These are phyloP conservation scores for Pouteria campechiana DNA, from an alignment of 179 eudicot genomes.

Conservation along the genomic window DNA sequence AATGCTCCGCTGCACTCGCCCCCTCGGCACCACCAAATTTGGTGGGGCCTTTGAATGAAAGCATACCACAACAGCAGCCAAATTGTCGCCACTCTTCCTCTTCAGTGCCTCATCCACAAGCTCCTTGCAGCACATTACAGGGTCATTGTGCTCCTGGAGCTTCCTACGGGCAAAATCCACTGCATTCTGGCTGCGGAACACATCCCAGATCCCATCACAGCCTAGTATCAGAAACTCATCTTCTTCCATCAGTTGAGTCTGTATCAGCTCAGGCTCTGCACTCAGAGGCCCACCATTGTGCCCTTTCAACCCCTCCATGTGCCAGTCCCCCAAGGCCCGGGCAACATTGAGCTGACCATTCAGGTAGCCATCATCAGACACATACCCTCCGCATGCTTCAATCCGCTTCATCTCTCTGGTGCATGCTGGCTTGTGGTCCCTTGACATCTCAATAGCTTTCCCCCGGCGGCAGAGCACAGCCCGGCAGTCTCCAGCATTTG, in stretches of 20 bases:
- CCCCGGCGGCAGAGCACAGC: slow-evolving; percentile 82
- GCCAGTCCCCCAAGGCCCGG: slow-evolving; percentile 96
- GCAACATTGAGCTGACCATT: slow-evolving; percentile 86
- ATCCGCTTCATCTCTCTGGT: slow-evolving; percentile 54
- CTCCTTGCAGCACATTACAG: slow-evolving; percentile 60
- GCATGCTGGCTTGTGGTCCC: slow-evolving; percentile 78
- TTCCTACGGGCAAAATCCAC: slow-evolving; percentile 78
- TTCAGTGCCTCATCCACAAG: slow-evolving; percentile 75
- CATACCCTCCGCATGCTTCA: slow-evolving; percentile 74
- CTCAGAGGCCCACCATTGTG: slow-evolving; percentile 57
- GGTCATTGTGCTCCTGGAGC: slow-evolving; percentile 90
- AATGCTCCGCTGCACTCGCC: slow-evolving; percentile 66
- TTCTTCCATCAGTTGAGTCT: slow-evolving; percentile 46
- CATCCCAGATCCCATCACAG: slow-evolving; percentile 95
- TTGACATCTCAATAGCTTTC: slow-evolving; percentile 80
- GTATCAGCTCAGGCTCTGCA: slow-evolving; percentile 78
- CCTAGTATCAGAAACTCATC: slow-evolving; percentile 92
- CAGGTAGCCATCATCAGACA: slow-evolving; percentile 82
- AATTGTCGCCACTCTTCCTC: slow-evolving; percentile 75
- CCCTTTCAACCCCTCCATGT: slow-evolving; percentile 74
- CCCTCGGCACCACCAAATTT: slow-evolving; percentile 53
- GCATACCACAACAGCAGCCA: slow-evolving; percentile 73
- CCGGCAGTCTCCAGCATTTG: slow-evolving; percentile 92
- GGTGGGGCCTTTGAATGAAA: slow-evolving; percentile 65
- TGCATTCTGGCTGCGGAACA: slow-evolving; percentile 89